Evolutionary conservation across 768 basidiomycete species (phyloP).

Genomic region (Suillus brevipes): DNA sequence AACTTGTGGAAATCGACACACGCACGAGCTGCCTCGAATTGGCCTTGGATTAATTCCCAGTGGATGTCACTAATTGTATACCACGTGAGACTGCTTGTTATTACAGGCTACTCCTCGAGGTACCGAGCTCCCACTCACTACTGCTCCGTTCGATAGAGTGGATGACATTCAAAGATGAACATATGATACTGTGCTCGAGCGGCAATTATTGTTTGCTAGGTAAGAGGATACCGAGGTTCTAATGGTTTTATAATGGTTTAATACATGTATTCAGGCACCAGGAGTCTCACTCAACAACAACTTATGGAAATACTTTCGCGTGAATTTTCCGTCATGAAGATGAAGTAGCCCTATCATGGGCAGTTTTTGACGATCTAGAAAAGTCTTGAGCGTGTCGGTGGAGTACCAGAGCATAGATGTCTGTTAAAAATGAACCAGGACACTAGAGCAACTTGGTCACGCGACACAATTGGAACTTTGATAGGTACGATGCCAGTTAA

Average conservation of each 20-base stretch:
- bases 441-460: too few relatives aligned
- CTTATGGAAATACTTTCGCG: constrained; percentile 60
- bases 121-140: too few relatives aligned
- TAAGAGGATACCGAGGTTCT: too few relatives aligned
- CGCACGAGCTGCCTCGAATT: constrained; percentile 69
- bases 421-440: constrained; percentile 31
- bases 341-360: constrained; percentile 17
- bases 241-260: neutral
- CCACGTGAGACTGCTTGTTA: too few relatives aligned
- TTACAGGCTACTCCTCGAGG: too few relatives aligned
- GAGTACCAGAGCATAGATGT: constrained; percentile 39
- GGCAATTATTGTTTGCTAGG: constrained; percentile 70
- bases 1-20: constrained; percentile 89
- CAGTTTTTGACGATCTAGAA: too few relatives aligned
- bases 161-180: constrained; percentile 80
- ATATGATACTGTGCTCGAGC: constrained; percentile 74
- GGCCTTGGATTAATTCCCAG: constrained; percentile 15
- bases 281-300: constrained; percentile 36
- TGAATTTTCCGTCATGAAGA: constrained; percentile 66
- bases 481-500: too few relatives aligned
- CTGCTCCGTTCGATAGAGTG: constrained; percentile 70
- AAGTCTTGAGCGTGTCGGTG: constrained; percentile 49
- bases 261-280: constrained; percentile 41
- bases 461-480: too few relatives aligned
- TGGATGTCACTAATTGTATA: constrained; percentile 9